Conservation (phyloP, 805 yeast genomes). For the Brettanomyces anomalus region DNA sequence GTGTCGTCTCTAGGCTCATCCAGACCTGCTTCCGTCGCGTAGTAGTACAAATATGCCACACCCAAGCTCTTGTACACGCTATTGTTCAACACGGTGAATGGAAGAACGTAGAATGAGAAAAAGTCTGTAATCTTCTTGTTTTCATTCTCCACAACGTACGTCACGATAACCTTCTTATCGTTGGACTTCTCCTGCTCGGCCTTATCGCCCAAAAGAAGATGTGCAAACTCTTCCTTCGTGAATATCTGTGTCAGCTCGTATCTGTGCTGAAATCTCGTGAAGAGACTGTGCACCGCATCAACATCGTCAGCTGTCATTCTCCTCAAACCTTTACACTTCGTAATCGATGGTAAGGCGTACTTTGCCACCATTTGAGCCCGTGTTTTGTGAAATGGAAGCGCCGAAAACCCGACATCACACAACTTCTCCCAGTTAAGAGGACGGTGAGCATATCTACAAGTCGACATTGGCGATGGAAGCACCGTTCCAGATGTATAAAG, state of each 20-base stretch:
- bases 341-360: constrained; percentile 44
- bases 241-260: constrained; percentile 71
- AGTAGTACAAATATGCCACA: constrained; percentile 84
- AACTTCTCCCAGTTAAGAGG: constrained; percentile 89
- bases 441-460: constrained; percentile 87
- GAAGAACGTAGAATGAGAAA: constrained; percentile 80
- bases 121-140: constrained; percentile 75
- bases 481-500: constrained; percentile 88
- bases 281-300: constrained; percentile 50
- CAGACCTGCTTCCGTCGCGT: constrained; percentile 62
- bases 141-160: constrained; percentile 62
- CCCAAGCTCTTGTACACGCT: constrained; percentile 57
- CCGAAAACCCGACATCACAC: constrained; percentile 83
- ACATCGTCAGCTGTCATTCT: constrained; percentile 52
- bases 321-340: constrained; percentile 48
- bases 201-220: constrained; percentile 65
- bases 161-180: constrained; percentile 47
- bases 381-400: constrained; percentile 64
- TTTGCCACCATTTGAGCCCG: constrained; percentile 55
- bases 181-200: constrained; percentile 5
- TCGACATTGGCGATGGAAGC: constrained; percentile 85
- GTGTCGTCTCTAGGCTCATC: constrained; percentile 23
- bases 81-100: constrained; percentile 72
- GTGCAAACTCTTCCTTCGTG: constrained; percentile 54
- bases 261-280: constrained; percentile 52